These are phyloP conservation scores for Aristolochia fimbriata DNA, from an alignment of 164 flowering plant species.

Conservation along the genomic window DNA sequence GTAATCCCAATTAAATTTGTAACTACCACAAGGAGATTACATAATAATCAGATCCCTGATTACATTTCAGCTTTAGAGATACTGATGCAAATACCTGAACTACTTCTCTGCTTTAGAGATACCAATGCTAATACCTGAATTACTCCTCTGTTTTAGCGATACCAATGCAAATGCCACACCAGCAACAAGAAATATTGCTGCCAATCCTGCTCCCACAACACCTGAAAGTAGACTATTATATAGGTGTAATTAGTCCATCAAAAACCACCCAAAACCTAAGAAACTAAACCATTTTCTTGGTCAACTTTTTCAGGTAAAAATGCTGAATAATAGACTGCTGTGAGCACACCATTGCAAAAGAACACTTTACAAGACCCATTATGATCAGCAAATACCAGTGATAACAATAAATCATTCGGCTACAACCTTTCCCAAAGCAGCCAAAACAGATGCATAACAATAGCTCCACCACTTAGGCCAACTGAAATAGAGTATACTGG, in stretches of 20 bases:
- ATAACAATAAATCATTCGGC: no score
- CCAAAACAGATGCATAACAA: no score
- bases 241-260: slow-evolving; percentile 39
- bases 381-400: no score
- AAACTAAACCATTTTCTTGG: neutral
- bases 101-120: slow-evolving; percentile 37
- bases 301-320: neutral
- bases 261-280: slow-evolving; percentile 4
- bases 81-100: slow-evolving; percentile 53
- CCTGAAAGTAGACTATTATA: slow-evolving; percentile 66
- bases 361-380: no score
- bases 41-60: no score
- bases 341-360: no score
- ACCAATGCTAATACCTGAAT: slow-evolving; percentile 30
- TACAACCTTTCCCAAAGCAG: no score
- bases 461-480: no score
- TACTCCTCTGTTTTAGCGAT: slow-evolving; percentile 36
- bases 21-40: no score
- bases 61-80: slow-evolving; percentile 36
- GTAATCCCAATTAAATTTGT: no score
- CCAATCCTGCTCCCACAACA: slow-evolving; percentile 54
- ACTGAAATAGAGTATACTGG: no score
- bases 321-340: no score
- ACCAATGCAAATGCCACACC: slow-evolving; percentile 67
- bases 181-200: slow-evolving; percentile 56